phyloP scores from a whole-genome alignment of 495 filamentous ascomycete genomes.

The Neurospora sp. region DNA sequence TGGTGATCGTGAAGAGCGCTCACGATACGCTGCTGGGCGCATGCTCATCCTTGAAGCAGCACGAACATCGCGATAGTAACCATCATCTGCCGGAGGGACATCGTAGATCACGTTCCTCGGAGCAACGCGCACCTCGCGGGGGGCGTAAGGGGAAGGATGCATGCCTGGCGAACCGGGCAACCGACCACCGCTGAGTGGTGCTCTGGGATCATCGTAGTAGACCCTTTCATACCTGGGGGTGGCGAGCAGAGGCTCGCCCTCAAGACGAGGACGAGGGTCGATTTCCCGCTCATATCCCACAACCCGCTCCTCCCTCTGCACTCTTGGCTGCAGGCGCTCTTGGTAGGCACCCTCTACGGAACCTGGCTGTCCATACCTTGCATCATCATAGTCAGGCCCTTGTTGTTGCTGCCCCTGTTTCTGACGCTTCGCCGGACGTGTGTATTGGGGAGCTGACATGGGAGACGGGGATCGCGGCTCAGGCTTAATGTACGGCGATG shows the following conservation, averaged over 20 bases:
- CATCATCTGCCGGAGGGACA: slow-evolving; percentile 14
- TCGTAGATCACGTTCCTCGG: not conserved
- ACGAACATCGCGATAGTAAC: slow-evolving; percentile 46
- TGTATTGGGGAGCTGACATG: slow-evolving; percentile 43
- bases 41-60: slow-evolving; percentile 30
- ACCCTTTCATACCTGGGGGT: slow-evolving; percentile 27
- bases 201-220: slow-evolving; percentile 25
- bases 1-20: slow-evolving; percentile 47
- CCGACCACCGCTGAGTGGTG: slow-evolving; percentile 37
- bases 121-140: slow-evolving; percentile 32
- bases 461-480: slow-evolving; percentile 81
- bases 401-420: slow-evolving; percentile 39
- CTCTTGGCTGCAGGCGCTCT: slow-evolving; percentile 14
- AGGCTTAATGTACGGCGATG: slow-evolving; percentile 64
- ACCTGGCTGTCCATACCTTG: slow-evolving; percentile 22
- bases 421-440: slow-evolving; percentile 41
- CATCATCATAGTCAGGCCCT: slow-evolving; percentile 33
- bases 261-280: slow-evolving; percentile 10
- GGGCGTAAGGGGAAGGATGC: slow-evolving; percentile 34
- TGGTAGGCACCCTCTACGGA: slow-evolving; percentile 15
- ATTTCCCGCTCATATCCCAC: slow-evolving; percentile 18
- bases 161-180: slow-evolving; percentile 37
- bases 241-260: slow-evolving; percentile 12
- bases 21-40: slow-evolving; percentile 39
- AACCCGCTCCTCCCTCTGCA: slow-evolving; percentile 16